Base-by-base conservation (phyloP, 306 rosid species). In the Fragaria nilgerrensis region DNA sequence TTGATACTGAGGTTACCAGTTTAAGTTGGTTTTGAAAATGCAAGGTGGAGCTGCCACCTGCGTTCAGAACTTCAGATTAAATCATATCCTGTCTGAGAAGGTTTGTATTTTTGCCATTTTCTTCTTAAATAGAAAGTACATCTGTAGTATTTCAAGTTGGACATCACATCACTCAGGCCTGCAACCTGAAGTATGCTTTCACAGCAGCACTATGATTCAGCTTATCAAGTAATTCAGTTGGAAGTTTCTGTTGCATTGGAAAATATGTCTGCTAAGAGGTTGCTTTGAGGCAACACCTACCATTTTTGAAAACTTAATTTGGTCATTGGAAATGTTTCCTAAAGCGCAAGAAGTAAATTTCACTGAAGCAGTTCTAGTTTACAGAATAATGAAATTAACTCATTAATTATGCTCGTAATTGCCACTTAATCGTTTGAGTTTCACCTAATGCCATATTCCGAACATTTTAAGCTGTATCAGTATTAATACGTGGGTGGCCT, bases 31-130 rank as follows among this genome's bases (percentile, higher is more conserved):
- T 36, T 47, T 78, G 70, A 78, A 44, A 69, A 19, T 70, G 70
- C 32, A 71, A 45, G 76, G 59, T 44, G 50, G 23, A 47, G 81
- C 75, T 78, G 59, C 76, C 81, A 58, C 49, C 62, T 1, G 70
- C 39, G 36, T 32, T 32, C 36, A 27, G 29, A 27, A 27, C 45
- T 77, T 58, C 76, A 56, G 44, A 61, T 70, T 70, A 50, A 78
- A 59, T 55, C 70, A 70, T 4, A 70, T 78, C 20, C 75, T 44
- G 32, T 56, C 34, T 70, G 62, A 78, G 75, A 70, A 78, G 81
- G 76, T 78, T 25, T 43, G 68, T 32, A 41, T 4, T 68, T 44
- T 43, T 32, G 15, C 16, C 39, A 19, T 53, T n/a, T 52, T 65
- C 44, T 41, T 43, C 4, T 13, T 32, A 4, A 5, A 2, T 56